Conservation (phyloP, 148 eudicot species). For the Diospyros kaki region DNA sequence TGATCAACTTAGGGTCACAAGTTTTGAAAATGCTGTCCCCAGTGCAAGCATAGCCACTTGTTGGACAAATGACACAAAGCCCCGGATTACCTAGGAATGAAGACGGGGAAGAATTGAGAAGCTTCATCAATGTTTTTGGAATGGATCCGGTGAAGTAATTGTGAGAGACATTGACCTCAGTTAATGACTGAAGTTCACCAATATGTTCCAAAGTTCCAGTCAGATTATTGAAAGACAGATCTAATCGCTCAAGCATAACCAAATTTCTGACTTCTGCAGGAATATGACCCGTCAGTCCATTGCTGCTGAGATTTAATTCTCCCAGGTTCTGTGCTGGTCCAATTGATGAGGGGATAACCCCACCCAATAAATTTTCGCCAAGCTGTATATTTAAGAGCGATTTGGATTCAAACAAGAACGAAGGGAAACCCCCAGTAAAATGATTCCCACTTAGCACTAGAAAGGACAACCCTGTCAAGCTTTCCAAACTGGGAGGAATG, state of each 20-base stretch:
- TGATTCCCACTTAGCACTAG: slow-evolving; percentile 54
- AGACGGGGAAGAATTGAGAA: slow-evolving; percentile 38
- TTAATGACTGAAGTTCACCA: slow-evolving; percentile 38
- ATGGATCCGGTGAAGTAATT: slow-evolving; percentile 47
- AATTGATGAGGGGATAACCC: slow-evolving; percentile 46
- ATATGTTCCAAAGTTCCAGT: slow-evolving; percentile 50
- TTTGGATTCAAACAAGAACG: slow-evolving; percentile 37
- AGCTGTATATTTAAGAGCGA: slow-evolving; percentile 48
- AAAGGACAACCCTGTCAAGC: slow-evolving; percentile 32
- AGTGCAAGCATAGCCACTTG: slow-evolving; percentile 24
- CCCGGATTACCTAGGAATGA: slow-evolving; percentile 55
- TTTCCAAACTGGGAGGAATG: slow-evolving; percentile 43
- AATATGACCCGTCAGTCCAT: slow-evolving; percentile 48
- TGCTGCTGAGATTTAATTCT: slow-evolving; percentile 51
- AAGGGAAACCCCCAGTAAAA: slow-evolving; percentile 57
- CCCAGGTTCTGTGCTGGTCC: slow-evolving; percentile 35
- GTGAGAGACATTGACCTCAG: slow-evolving; percentile 41
- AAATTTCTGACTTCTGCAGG: slow-evolving; percentile 41
- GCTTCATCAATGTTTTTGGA: slow-evolving; percentile 41
- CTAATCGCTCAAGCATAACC: slow-evolving; percentile 42
- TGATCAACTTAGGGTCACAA: slow-evolving; percentile 28
- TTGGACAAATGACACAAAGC: slow-evolving; percentile 44
- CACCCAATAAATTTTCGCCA: slow-evolving; percentile 57
- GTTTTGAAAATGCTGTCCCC: slow-evolving; percentile 25
- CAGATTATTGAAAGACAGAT: slow-evolving; percentile 56